A percentile compares a stretch with the other conserved stretches of the same genome.
These are phyloP conservation scores for Gomphus bonarii DNA, from an alignment of 1,284 basidiomycete genomes.

Conservation along the genomic window DNA sequence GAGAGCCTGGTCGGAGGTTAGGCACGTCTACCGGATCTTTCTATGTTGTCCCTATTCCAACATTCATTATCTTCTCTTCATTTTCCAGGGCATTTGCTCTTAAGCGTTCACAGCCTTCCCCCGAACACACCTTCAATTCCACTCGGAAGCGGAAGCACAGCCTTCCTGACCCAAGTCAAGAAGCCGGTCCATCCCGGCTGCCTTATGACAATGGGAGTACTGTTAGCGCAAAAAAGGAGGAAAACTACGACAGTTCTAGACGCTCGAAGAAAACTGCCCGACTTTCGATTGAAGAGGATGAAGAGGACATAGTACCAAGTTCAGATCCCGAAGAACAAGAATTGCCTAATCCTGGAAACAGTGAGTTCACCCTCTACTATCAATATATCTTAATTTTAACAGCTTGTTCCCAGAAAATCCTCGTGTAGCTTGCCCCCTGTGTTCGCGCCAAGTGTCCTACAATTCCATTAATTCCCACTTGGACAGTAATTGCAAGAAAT, in stretches of 20 bases:
- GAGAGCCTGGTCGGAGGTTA: constrained; percentile 47
- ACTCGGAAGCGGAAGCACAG: background rate
- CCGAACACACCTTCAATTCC: background rate
- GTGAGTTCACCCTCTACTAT: constrained; percentile 12
- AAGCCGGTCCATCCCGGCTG: constrained; percentile 3
- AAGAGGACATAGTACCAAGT: constrained; percentile 3
- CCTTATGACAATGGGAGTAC: background rate
- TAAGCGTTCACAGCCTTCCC: constrained; percentile 22
- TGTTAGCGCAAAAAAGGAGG: background rate
- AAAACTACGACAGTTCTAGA: background rate
- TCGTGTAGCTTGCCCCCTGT: constrained; percentile 47
- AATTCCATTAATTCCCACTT: constrained; percentile 48
- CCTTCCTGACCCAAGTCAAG: background rate
- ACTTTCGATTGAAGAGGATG: constrained; percentile 5
- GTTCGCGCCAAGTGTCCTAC: constrained; percentile 32
- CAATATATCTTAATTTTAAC: background rate
- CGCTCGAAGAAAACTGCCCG: background rate
- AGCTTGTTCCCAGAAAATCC: constrained; percentile 18
- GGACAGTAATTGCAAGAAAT: constrained; percentile 38
- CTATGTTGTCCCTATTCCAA: background rate
- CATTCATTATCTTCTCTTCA: constrained; percentile 1
- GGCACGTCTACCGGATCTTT: constrained; percentile 30
- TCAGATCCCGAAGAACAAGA: constrained; percentile 8
- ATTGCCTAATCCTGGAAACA: constrained; percentile 8
- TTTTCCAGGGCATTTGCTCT: constrained; percentile 32